Percentiles rank a stretch among this genome's conserved stretches.
Evolutionary conservation across 225 moss, liverwort and hornwort genomes (phyloP).

Genomic region (Rhytidiadelphus loreus): DNA sequence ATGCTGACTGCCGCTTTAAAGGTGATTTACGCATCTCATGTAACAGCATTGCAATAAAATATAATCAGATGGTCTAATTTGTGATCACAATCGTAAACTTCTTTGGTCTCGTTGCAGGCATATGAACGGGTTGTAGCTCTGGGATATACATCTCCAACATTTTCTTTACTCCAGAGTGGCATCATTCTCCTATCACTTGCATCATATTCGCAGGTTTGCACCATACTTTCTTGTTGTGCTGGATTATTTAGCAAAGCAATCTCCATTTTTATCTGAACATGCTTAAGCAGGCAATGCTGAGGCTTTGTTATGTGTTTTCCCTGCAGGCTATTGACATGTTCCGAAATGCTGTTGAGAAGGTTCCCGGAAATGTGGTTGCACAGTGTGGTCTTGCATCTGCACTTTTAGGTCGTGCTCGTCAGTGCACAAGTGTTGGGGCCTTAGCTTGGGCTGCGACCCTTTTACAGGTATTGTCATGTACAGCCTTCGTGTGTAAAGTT

Average conservation of each 20-base stretch:
- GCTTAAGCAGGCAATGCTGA: background rate
- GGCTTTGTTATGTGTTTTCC: background rate
- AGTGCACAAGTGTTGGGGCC: slow-evolving; percentile 68
- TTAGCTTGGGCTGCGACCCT: slow-evolving; percentile 78
- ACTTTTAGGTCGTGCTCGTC: slow-evolving; percentile 86
- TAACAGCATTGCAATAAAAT: background rate
- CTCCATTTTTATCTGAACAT: background rate
- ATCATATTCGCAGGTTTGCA: slow-evolving; percentile 62
- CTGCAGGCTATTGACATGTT: slow-evolving; percentile 79
- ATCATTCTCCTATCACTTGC: slow-evolving; percentile 73
- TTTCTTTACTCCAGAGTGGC: slow-evolving; percentile 86
- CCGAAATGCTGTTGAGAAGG: slow-evolving; percentile 53
- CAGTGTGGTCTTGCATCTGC: slow-evolving; percentile 91
- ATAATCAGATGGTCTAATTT: background rate
- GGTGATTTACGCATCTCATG: slow-evolving; percentile 26
- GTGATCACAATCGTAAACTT: background rate
- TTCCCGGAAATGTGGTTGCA: slow-evolving; percentile 67
- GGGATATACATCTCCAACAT: slow-evolving; percentile 50
- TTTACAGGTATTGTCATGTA: slow-evolving; percentile 41
- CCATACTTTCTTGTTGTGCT: background rate
- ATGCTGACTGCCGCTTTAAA: slow-evolving; percentile 98
- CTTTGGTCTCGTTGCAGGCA: slow-evolving; percentile 45
- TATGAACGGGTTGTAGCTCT: slow-evolving; percentile 69
- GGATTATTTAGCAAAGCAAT: background rate
- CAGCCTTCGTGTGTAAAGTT: background rate